Evolutionary conservation across 768 basidiomycete species (phyloP).

Genomic region (Cyathus striatus): DNA sequence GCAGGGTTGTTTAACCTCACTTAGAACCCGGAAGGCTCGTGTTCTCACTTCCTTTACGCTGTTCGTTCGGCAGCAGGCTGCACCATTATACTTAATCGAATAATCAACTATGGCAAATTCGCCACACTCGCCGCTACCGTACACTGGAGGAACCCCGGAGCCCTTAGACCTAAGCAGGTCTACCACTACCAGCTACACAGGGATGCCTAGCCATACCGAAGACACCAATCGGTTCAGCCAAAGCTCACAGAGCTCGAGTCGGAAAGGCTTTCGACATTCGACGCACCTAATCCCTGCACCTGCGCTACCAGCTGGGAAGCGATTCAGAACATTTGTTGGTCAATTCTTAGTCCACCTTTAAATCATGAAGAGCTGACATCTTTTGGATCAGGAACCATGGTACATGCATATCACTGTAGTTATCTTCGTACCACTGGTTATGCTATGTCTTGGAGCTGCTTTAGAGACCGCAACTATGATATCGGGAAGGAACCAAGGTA

Average conservation of each 20-base stretch:
- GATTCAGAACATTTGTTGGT: conserved; percentile 40
- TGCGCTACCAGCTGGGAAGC: conserved; percentile 20
- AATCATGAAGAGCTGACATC: not conserved
- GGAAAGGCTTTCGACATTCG: conserved; percentile 33
- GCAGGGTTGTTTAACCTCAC: too few species aligned
- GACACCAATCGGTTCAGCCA: conserved; percentile 10
- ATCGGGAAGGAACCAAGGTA: conserved; percentile 39
- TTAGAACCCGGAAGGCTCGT: too few species aligned
- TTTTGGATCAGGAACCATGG: conserved; percentile 22
- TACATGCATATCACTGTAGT: conserved; percentile 29
- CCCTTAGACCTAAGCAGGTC: too few species aligned
- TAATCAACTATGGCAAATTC: too few species aligned
- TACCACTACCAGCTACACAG: too few species aligned
- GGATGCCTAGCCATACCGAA: too few species aligned
- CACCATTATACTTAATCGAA: too few species aligned
- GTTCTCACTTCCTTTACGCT: too few species aligned
- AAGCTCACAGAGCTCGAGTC: conserved; percentile 8
- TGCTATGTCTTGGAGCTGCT: conserved; percentile 41
- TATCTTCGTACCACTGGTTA: conserved; percentile 30
- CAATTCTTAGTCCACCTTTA: not conserved
- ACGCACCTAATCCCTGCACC: conserved; percentile 47
- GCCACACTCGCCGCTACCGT: too few species aligned
- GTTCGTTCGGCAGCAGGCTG: too few species aligned
- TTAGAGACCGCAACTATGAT: conserved; percentile 40
- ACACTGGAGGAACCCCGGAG: too few species aligned